Base-by-base conservation (phyloP, 805 yeast genomes). In the Pichia pseudocactophila region DNA sequence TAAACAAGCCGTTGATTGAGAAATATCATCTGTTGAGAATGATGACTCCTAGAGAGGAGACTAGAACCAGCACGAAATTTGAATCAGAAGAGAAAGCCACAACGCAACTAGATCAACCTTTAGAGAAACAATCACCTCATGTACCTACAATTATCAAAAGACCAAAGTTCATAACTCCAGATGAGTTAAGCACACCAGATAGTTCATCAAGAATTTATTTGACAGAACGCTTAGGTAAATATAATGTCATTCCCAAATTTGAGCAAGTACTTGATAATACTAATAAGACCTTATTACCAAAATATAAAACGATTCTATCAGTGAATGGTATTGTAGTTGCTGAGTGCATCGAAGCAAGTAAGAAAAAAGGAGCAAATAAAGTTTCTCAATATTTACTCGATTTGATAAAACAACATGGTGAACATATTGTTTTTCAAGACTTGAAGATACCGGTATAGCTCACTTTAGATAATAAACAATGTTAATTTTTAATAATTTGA, bases 21-120 rank as follows among this genome's bases (percentile, higher is more conserved):
- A 80, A 80, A 52, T 85, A 74, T 56, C 75, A 77, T 12, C 67
- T 68, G 33, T 46, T 70, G 17, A 66, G 95, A 46, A 70, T 79
- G n/a, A 55, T 68, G 12, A 66, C 69, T 13, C 79, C 79, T 25
- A 67, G 72, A 50, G 63, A 50, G 13, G 42, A 49, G 25, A 46
- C 58, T 3, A 47, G 45, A 7, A 43, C 50, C 13, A 44, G 41
- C 19, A 34, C 34, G 2, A 35, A 34, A 9, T 30, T 34, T 31
- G 40, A 37, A 30, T 25, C 26, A 8, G 13, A 43, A 9, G 32
- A 22, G n/a, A 40, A 43, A 13, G 30, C 31, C 2, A 28, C 34
- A 36, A 40, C 16, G 8, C 30, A n/a, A 13, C 22, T 34, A 15
- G 31, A 33, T 13, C 16, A 12, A 8, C 19, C 15, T 19, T 30